Percentiles rank a stretch among this genome's conserved stretches.
These are phyloP conservation scores for Plantago ovata DNA, from an alignment of 257 asterid species.

Conservation along the genomic window DNA sequence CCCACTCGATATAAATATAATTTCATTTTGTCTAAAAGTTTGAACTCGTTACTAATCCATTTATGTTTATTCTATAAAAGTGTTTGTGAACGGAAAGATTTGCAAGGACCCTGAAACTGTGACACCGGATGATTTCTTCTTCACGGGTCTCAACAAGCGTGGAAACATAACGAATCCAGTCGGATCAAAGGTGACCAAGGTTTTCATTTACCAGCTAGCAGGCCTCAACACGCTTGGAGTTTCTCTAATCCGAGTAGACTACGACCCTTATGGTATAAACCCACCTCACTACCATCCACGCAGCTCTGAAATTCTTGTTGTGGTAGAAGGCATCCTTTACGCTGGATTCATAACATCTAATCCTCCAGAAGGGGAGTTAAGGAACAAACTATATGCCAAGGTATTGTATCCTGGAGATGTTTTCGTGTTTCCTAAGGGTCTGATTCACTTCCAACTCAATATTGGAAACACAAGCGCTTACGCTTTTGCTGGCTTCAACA, in stretches of 20 bases:
- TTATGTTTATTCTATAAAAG: too few relatives aligned
- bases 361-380: slow-evolving; percentile 6
- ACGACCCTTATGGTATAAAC: neutral
- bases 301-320: slow-evolving; percentile 9
- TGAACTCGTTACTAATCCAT: too few relatives aligned
- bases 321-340: slow-evolving; percentile 19
- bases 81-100: slow-evolving; percentile 14
- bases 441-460: too few relatives aligned
- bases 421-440: slow-evolving; percentile 22
- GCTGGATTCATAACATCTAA: slow-evolving; percentile 26
- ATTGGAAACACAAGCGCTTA: too few relatives aligned
- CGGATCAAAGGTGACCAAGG: slow-evolving; percentile 16
- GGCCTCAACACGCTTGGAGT: slow-evolving; percentile 20
- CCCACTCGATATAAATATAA: too few relatives aligned
- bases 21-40: too few relatives aligned
- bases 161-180: slow-evolving; percentile 19
- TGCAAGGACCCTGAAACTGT: slow-evolving; percentile 8
- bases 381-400: slow-evolving; percentile 16
- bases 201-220: slow-evolving; percentile 2
- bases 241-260: slow-evolving; percentile 6
- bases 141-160: slow-evolving; percentile 15
- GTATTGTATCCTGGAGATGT: slow-evolving; percentile 13
- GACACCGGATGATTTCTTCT: slow-evolving; percentile 14
- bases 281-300: neutral
- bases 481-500: slow-evolving; percentile 19